These are phyloP conservation scores for Beta corolliflora DNA, from an alignment of 179 eudicot species.

Conservation along the genomic window DNA sequence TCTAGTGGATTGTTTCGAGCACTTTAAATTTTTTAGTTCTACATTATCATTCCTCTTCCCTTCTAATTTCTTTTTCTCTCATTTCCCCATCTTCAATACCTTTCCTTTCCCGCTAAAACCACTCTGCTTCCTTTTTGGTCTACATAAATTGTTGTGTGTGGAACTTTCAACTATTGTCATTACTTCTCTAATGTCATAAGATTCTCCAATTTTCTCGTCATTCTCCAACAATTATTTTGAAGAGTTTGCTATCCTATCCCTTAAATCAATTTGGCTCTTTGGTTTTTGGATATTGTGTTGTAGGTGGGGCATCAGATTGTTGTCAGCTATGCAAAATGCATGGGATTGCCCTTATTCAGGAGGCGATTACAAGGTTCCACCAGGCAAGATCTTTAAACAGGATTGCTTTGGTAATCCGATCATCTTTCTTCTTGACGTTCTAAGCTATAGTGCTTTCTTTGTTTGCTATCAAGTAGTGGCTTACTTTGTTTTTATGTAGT, in stretches of 20 bases:
- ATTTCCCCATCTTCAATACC: not conserved
- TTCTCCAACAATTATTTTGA: not conserved
- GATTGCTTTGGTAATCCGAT: constrained; percentile 40
- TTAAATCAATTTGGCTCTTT: not conserved
- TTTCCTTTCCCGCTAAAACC: not conserved
- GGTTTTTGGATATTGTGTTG: not conserved
- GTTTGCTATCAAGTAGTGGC: not conserved
- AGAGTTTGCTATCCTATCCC: not conserved
- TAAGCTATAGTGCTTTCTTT: not conserved
- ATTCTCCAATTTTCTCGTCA: not conserved
- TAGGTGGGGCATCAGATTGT: constrained; percentile 98
- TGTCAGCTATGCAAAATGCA: constrained; percentile 84
- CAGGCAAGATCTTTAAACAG: constrained; percentile 69
- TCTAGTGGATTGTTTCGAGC: not conserved
- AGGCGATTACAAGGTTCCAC: constrained; percentile 92
- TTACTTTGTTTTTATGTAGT: not conserved
- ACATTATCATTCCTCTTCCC: not conserved
- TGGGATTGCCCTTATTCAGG: constrained; percentile 93
- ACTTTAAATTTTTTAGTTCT: not conserved
- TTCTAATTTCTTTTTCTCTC: not conserved
- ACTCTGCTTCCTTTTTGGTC: not conserved
- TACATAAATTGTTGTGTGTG: not conserved
- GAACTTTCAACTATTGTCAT: not conserved
- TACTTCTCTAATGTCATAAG: not conserved
- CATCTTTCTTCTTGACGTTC: constrained; percentile 28